These are phyloP conservation scores for Sphagnum fallax DNA, from an alignment of 228 moss, liverwort and hornwort genomes.

Conservation along the genomic window DNA sequence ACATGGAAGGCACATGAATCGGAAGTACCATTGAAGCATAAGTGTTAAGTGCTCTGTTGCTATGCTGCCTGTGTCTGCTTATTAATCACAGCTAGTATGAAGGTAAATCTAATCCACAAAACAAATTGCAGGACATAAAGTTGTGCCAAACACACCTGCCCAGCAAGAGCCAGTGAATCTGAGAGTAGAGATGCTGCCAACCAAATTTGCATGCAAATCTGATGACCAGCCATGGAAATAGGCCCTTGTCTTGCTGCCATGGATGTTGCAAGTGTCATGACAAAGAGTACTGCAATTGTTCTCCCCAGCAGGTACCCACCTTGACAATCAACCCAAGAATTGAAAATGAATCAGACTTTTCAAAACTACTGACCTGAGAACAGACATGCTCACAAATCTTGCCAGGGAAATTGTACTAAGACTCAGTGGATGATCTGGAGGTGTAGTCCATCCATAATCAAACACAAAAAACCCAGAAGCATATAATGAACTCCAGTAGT, in stretches of 20 bases:
- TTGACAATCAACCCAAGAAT: slow-evolving; percentile 4
- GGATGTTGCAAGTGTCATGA: slow-evolving; percentile 93
- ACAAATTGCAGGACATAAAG: too few relatives aligned
- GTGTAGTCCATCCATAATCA: too few relatives aligned
- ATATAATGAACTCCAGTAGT: too few relatives aligned
- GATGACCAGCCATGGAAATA: slow-evolving; percentile 85
- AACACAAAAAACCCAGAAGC: too few relatives aligned
- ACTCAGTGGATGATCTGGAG: too few relatives aligned
- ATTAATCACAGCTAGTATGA: too few relatives aligned
- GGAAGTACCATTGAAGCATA: background rate
- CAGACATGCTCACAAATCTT: too few relatives aligned
- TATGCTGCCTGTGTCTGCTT: too few relatives aligned
- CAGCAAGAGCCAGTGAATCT: slow-evolving; percentile 90
- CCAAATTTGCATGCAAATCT: slow-evolving; percentile 96
- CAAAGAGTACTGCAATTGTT: slow-evolving; percentile 61
- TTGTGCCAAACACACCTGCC: slow-evolving; percentile 47
- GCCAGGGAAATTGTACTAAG: too few relatives aligned
- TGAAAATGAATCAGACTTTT: background rate
- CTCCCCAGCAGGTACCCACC: slow-evolving; percentile 74
- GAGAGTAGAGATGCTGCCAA: slow-evolving; percentile 93
- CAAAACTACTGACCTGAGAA: background rate
- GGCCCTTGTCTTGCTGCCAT: slow-evolving; percentile 94
- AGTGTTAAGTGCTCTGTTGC: background rate
- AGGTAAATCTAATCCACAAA: too few relatives aligned
- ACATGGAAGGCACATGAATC: background rate